These are phyloP conservation scores for Postia placenta DNA, from an alignment of 768 basidiomycete species.

Conservation along the genomic window DNA sequence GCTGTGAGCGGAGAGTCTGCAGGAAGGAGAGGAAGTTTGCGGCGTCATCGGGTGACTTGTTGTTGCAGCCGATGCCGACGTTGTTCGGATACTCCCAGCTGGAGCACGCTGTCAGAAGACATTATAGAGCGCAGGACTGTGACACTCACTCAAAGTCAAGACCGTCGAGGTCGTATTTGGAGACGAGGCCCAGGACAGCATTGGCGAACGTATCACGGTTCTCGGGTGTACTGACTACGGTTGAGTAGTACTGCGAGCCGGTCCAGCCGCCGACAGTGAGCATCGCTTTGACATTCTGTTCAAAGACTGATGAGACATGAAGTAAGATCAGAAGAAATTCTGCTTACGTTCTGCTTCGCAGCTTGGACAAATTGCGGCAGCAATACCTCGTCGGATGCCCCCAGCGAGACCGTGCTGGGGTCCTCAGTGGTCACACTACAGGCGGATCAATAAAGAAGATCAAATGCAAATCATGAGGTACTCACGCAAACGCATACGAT, in stretches of 20 bases:
- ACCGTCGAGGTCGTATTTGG: slow-evolving; percentile 49
- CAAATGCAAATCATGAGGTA: no score
- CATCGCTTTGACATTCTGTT: slow-evolving; percentile 48
- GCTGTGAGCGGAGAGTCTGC: slow-evolving; percentile 51
- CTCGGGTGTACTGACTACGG: slow-evolving; percentile 44
- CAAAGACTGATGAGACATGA: neutral
- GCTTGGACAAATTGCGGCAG: slow-evolving; percentile 52
- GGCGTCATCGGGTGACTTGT: slow-evolving; percentile 48
- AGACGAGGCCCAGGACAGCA: slow-evolving; percentile 44
- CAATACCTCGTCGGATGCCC: slow-evolving; percentile 38
- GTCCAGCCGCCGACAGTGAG: slow-evolving; percentile 69
- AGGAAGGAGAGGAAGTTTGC: slow-evolving; percentile 77
- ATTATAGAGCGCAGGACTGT: neutral
- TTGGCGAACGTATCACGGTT: slow-evolving; percentile 63
- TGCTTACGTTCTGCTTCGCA: slow-evolving; percentile 31
- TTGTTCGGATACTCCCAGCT: slow-evolving; percentile 86
- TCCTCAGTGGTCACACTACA: slow-evolving; percentile 29
- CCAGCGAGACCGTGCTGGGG: slow-evolving; percentile 25
- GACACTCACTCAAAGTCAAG: slow-evolving; percentile 35
- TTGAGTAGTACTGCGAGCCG: slow-evolving; percentile 59
- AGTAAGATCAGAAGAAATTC: neutral
- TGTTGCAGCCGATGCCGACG: slow-evolving; percentile 68
- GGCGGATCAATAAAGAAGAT: no score
- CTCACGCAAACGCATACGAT: slow-evolving; percentile 64
- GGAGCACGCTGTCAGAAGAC: no score